Evolutionary conservation across 2,329 filamentous ascomycete species (phyloP).

Genomic region (Elsinoe batatas): DNA sequence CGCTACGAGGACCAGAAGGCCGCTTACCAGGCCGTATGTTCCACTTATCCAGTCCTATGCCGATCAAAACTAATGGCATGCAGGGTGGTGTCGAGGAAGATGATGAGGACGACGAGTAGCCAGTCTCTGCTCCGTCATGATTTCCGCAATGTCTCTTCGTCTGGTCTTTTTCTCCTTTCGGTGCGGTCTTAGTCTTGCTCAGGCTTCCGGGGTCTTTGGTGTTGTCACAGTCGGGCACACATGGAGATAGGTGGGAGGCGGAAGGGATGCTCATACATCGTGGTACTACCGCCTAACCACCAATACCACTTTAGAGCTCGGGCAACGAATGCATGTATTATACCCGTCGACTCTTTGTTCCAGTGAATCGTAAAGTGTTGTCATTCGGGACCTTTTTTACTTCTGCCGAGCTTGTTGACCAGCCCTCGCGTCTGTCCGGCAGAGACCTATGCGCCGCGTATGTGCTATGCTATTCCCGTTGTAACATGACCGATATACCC

Average conservation of each 20-base stretch:
- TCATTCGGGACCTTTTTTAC: background rate
- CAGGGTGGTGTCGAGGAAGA: conserved; percentile 26
- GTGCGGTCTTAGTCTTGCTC: conserved; percentile 2
- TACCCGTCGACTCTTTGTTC: too few relatives aligned
- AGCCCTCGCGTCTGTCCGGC: background rate
- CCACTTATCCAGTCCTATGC: background rate
- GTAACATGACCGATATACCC: conserved; percentile 85
- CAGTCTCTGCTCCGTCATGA: background rate
- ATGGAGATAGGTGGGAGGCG: background rate
- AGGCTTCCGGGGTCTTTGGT: background rate
- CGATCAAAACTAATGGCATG: conserved; percentile 6
- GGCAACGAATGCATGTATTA: too few relatives aligned
- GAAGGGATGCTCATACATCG: background rate
- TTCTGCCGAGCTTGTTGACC: background rate
- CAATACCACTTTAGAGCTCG: too few relatives aligned
- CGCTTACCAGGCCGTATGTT: conserved; percentile 68
- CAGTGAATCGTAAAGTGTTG: background rate
- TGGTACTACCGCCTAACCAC: too few relatives aligned
- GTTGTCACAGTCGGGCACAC: background rate
- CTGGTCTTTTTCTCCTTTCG: conserved; percentile 14
- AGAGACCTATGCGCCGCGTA: background rate
- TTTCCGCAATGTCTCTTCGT: conserved; percentile 13
- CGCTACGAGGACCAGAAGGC: conserved; percentile 97
- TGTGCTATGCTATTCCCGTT: conserved; percentile 56
- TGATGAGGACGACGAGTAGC: conserved; percentile 30